Percentiles rank a stretch among this genome's conserved stretches.
phyloP scores from a whole-genome alignment of 345 rosid genomes.

The Cardamine resedifolia region DNA sequence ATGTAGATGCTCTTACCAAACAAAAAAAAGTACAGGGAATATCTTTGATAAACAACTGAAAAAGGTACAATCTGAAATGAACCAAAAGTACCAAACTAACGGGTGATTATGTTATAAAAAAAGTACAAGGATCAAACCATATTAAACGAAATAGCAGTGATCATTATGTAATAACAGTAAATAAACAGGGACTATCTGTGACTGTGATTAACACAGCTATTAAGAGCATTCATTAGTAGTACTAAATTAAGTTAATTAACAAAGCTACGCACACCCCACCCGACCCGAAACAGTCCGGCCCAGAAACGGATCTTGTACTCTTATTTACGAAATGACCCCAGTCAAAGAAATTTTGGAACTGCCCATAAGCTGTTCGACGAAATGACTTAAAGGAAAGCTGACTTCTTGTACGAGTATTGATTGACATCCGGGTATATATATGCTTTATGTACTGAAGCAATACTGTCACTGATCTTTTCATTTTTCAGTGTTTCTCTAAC shows the following conservation, averaged over 20 bases:
- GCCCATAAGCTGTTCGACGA: slow-evolving; percentile 38
- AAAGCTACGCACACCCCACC: neutral
- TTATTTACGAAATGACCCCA: neutral
- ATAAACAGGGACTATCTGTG: neutral
- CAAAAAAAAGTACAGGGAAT: neutral
- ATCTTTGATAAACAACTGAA: neutral
- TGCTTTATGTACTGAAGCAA: neutral
- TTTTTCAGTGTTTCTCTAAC: slow-evolving; percentile 13
- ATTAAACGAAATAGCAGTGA: neutral
- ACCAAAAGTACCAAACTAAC: neutral
- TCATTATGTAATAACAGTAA: neutral
- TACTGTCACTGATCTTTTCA: slow-evolving; percentile 4
- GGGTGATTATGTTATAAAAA: neutral
- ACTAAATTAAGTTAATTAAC: neutral
- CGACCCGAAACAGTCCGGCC: neutral
- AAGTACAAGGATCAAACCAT: neutral
- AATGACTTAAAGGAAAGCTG: slow-evolving; percentile 28
- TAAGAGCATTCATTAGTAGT: too few relatives aligned
- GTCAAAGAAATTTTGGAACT: too few relatives aligned
- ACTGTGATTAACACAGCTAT: neutral
- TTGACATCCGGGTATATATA: slow-evolving; percentile 18
- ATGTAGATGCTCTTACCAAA: neutral
- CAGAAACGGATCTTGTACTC: neutral
- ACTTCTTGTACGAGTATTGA: slow-evolving; percentile 6
- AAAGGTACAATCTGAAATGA: neutral